phyloP scores from a whole-genome alignment of 1,284 basidiomycete genomes.

The Cystobasidium pallidum region DNA sequence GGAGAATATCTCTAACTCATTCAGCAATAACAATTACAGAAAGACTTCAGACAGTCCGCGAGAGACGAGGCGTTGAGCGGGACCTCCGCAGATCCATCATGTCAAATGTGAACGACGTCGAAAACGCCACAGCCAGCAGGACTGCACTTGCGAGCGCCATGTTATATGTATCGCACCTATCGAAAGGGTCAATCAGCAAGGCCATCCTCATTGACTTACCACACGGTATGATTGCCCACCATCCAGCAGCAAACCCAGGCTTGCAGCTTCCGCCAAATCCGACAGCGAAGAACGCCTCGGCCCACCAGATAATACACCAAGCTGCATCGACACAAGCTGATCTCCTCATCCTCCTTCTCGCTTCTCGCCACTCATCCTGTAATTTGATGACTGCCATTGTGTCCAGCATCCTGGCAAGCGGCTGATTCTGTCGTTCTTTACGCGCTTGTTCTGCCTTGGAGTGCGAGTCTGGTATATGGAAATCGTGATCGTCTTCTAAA shows the following conservation, averaged over 20 bases:
- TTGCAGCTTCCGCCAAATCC: conserved; percentile 30
- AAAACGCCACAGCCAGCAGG: conserved; percentile 15
- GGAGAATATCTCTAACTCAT: too few relatives aligned
- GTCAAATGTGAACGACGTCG: conserved; percentile 14
- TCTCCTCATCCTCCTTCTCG: conserved; percentile 14
- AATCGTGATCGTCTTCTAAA: conserved; percentile 33
- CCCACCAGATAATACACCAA: conserved; percentile 26
- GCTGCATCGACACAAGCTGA: conserved; percentile 11
- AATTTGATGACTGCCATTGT: conserved; percentile 24
- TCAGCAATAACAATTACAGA: too few relatives aligned
- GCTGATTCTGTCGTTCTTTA: conserved; percentile 5
- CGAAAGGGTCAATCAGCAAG: background rate
- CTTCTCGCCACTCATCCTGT: conserved; percentile 40
- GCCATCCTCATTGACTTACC: background rate
- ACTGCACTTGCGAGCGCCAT: conserved; percentile 24
- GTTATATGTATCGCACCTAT: conserved; percentile 43
- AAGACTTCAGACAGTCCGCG: background rate
- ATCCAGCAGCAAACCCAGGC: conserved; percentile 34
- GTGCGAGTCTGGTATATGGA: conserved; percentile 24
- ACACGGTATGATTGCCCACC: background rate
- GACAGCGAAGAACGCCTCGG: conserved; percentile 25
- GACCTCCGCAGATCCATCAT: conserved; percentile 27
- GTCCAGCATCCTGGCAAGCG: conserved; percentile 7
- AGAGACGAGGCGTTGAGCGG: conserved; percentile 20
- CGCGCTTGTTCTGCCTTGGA: background rate